Conservation (phyloP, 805 yeast species). For the Kregervanrija pseudodelftensis region DNA sequence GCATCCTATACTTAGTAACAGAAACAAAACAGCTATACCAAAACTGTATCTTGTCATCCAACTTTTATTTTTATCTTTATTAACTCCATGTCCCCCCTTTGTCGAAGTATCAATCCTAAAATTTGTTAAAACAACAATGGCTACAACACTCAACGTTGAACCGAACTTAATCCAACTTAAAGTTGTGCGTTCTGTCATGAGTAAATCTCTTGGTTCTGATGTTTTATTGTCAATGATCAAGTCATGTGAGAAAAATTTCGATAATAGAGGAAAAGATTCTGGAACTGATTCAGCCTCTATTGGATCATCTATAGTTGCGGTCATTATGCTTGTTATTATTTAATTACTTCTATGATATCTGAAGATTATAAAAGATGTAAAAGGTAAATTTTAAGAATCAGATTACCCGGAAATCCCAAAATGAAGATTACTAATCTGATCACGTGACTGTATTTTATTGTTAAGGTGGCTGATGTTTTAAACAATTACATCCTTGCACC, state of each 20-base stretch:
- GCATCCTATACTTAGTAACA: slow-evolving; percentile 33
- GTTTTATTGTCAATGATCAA: slow-evolving; percentile 30
- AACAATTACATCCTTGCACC: too few species aligned
- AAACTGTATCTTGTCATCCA: slow-evolving; percentile 11
- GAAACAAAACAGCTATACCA: slow-evolving; percentile 26
- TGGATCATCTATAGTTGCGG: too few species aligned
- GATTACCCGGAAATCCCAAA: too few species aligned
- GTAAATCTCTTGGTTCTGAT: slow-evolving; percentile 47
- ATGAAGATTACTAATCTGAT: too few species aligned
- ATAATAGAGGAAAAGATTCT: too few species aligned
- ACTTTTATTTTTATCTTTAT: slow-evolving; percentile 1
- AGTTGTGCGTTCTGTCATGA: slow-evolving; percentile 48
- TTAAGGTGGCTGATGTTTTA: too few species aligned
- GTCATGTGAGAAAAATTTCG: slow-evolving; percentile 2
- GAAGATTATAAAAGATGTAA: too few species aligned
- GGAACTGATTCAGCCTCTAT: too few species aligned
- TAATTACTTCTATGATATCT: too few species aligned
- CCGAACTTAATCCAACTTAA: slow-evolving; percentile 42
- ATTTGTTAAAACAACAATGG: slow-evolving; percentile 40
- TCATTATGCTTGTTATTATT: too few species aligned
- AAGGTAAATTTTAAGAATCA: too few species aligned
- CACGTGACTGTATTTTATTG: too few species aligned
- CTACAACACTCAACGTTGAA: slow-evolving; percentile 36
- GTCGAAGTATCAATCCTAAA: slow-evolving; percentile 33
- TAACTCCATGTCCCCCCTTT: slow-evolving; percentile 7